A percentile compares a stretch with the other conserved stretches of the same genome.
These are phyloP conservation scores for Heliamphora ciliata DNA, from an alignment of 179 eudicot genomes.

Conservation along the genomic window DNA sequence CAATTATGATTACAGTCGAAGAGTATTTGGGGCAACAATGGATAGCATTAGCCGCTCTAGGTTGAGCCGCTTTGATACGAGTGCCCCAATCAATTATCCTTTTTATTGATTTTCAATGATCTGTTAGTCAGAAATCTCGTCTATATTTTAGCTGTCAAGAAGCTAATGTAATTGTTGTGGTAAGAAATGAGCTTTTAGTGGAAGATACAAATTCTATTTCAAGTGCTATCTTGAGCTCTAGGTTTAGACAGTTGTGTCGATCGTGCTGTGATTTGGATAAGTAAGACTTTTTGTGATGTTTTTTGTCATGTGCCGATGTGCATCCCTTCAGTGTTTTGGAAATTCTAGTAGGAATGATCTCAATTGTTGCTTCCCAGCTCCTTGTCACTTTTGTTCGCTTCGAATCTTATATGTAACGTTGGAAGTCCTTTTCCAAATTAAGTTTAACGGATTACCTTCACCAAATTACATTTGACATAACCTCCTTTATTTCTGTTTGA, in stretches of 20 bases:
- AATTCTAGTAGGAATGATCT: background rate
- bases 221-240: background rate
- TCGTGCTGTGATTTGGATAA: background rate
- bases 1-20: conserved; percentile 46
- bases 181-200: background rate
- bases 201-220: background rate
- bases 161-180: conserved; percentile 1
- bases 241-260: background rate
- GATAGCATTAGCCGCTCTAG: conserved; percentile 49
- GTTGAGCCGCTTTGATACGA: conserved; percentile 35
- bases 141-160: background rate
- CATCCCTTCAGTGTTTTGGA: background rate
- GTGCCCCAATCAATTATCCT: conserved; percentile 18
- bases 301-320: background rate
- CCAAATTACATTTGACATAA: background rate
- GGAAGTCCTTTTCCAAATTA: background rate
- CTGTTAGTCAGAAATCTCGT: conserved; percentile 12
- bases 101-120: conserved; percentile 16
- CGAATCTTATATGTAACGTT: background rate
- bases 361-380: background rate
- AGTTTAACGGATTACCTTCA: background rate
- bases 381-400: conserved; percentile 5
- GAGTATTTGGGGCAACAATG: conserved; percentile 55
- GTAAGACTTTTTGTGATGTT: background rate
- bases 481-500: background rate